Conservation (phyloP, 805 yeast genomes). For the Kodamaea kakaduensis region DNA sequence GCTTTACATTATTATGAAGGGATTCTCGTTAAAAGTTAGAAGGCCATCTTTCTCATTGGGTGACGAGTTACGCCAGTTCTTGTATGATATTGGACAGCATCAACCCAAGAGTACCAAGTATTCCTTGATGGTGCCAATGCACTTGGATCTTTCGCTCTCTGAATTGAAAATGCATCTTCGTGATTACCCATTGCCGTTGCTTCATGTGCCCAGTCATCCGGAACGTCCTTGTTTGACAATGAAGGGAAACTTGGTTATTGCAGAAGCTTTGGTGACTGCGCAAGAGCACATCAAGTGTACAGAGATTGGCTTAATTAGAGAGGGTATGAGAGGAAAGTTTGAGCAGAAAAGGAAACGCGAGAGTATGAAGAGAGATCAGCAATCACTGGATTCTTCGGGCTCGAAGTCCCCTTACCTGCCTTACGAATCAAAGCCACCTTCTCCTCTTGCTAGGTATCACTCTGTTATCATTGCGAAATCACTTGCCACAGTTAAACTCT, state of each 20-base stretch:
- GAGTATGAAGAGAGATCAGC: no score
- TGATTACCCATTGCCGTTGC: slow-evolving; percentile 83
- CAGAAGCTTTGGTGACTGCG: slow-evolving; percentile 56
- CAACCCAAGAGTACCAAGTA: slow-evolving; percentile 68
- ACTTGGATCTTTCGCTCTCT: slow-evolving; percentile 49
- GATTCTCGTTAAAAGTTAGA: slow-evolving; percentile 22
- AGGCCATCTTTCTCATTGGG: slow-evolving; percentile 25
- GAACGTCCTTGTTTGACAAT: slow-evolving; percentile 26
- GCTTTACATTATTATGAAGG: slow-evolving; percentile 26
- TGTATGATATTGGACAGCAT: slow-evolving; percentile 76
- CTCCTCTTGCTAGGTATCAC: slow-evolving; percentile 34
- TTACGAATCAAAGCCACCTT: no score
- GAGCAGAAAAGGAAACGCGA: slow-evolving; percentile 24
- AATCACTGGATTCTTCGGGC: no score
- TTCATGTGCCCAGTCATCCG: slow-evolving; percentile 58
- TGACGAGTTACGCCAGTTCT: slow-evolving; percentile 50
- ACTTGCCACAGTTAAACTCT: slow-evolving; percentile 69
- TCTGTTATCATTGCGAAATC: slow-evolving; percentile 70
- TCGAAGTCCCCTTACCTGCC: not conserved
- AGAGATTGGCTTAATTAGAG: slow-evolving; percentile 58
- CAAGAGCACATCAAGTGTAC: slow-evolving; percentile 51
- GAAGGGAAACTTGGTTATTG: slow-evolving; percentile 63
- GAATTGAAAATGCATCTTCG: slow-evolving; percentile 70
- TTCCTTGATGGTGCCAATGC: slow-evolving; percentile 64
- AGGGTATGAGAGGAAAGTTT: slow-evolving; percentile 10